These are phyloP conservation scores for Spinacia oleracea DNA, from an alignment of 179 eudicot species.

Conservation along the genomic window DNA sequence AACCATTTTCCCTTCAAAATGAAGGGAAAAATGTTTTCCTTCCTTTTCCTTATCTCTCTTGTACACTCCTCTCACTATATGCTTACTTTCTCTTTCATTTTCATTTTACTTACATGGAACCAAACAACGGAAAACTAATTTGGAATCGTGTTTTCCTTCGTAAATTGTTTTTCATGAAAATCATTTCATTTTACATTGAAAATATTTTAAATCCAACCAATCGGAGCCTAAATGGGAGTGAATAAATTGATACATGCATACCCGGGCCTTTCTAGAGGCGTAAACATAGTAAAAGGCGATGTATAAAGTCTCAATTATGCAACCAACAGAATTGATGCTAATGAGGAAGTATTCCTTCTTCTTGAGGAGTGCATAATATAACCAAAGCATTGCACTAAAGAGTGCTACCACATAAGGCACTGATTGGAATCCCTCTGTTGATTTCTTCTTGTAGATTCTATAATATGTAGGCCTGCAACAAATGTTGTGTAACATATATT, in stretches of 20 bases:
- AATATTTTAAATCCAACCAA: too few relatives aligned
- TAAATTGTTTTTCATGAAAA: too few relatives aligned
- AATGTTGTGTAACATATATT: neutral
- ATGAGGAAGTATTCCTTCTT: slow-evolving; percentile 51
- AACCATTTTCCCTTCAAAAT: too few relatives aligned
- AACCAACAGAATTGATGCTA: slow-evolving; percentile 63
- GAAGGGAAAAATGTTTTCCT: too few relatives aligned
- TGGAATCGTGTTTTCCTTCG: too few relatives aligned
- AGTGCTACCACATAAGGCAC: slow-evolving; percentile 68
- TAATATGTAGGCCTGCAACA: slow-evolving; percentile 62
- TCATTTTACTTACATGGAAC: too few relatives aligned
- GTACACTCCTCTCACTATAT: too few relatives aligned
- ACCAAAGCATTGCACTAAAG: slow-evolving; percentile 68
- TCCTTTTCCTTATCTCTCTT: too few relatives aligned
- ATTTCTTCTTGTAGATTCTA: slow-evolving; percentile 57
- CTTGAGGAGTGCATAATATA: slow-evolving; percentile 60
- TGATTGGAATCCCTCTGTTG: slow-evolving; percentile 67
- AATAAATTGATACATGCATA: slow-evolving; percentile 10
- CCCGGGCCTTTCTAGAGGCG: slow-evolving; percentile 59
- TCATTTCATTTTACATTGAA: too few relatives aligned
- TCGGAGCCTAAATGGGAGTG: too few relatives aligned
- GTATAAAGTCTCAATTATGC: slow-evolving; percentile 63
- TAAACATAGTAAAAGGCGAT: slow-evolving; percentile 49
- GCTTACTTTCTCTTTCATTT: too few relatives aligned
- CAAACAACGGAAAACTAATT: too few relatives aligned